Evolutionary conservation across 2,329 filamentous ascomycete genomes (phyloP), one percentile per base, ranked within the genome.

Genomic region (Massarina eburnea): DNA sequence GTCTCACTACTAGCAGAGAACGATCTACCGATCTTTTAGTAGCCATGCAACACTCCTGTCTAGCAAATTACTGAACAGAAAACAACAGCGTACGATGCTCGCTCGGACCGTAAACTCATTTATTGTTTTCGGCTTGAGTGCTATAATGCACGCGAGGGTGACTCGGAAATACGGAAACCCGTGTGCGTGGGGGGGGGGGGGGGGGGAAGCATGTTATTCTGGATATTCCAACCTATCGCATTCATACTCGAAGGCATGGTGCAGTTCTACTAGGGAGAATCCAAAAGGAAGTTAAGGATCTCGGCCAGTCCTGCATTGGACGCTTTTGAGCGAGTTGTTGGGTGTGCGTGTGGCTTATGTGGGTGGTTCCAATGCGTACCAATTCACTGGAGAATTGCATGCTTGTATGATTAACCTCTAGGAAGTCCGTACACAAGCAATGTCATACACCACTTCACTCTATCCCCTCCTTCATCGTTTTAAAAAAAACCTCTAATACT

Each of bases 401-500:
- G n/a, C n/a, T n/a, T n/a, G n/a, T n/a, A n/a, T n/a, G n/a, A n/a
- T n/a, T n/a, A n/a, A n/a, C n/a, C n/a, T n/a, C n/a, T n/a, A n/a
- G n/a, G n/a, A n/a, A n/a, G n/a, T n/a, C n/a, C n/a, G n/a, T n/a
- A n/a, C n/a, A n/a, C n/a, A n/a, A n/a, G n/a, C n/a, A n/a, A 64
- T 8, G 61, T 59, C 8, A 59, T 42, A 9, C 43, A 49, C 18
- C 59, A 42, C 42, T 59, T 68, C 14, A 70, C 53, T 35, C 49
- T 56, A 45, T 67, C 67, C 62, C 67, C 6, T 58, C 56, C 38
- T 53, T 59, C 17, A 74, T 74, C 4, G 59, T 64, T 48, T 71
- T 55, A 21, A 78, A 54, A 48, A 73, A 78, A n/a, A 68, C 62
- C 1, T 59, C 51, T 9, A 66, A 76, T 1, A 43, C 48, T 12